phyloP scores from a whole-genome alignment of 208 protist species.

The Trypanosoma grayi region DNA sequence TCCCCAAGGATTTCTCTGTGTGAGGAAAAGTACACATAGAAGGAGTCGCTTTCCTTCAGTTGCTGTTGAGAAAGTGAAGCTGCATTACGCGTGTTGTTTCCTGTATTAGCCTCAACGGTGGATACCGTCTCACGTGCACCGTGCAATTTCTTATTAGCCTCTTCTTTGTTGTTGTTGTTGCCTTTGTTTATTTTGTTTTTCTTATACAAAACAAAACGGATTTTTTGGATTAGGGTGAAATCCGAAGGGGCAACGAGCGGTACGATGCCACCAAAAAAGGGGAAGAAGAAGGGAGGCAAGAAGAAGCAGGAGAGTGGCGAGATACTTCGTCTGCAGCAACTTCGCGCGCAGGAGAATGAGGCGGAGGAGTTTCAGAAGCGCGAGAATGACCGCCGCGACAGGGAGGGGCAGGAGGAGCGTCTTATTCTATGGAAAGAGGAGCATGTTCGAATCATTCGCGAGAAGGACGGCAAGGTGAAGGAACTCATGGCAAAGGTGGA shows the following conservation, averaged over 20 bases:
- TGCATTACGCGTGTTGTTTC: too few species aligned
- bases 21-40: neutral
- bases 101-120: too few species aligned
- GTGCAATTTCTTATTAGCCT: too few species aligned
- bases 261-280: conserved; percentile 42
- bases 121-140: too few species aligned
- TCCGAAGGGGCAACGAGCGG: too few species aligned
- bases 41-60: too few species aligned
- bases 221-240: too few species aligned
- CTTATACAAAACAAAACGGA: too few species aligned
- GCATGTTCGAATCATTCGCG: conserved; percentile 39
- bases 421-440: conserved; percentile 66
- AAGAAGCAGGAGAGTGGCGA: conserved; percentile 38
- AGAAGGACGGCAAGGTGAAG: conserved; percentile 67
- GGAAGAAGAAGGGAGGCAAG: conserved; percentile 32
- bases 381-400: conserved; percentile 72
- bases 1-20: conserved; percentile 17
- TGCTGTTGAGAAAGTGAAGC: too few species aligned
- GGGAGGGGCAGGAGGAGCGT: conserved; percentile 71
- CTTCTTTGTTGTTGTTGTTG: too few species aligned
- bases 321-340: conserved; percentile 48
- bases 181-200: too few species aligned
- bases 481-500: conserved; percentile 47
- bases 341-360: conserved; percentile 54
- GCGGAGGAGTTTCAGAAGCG: conserved; percentile 62